Conservation (phyloP, 1,284 basidiomycete genomes). For the Microbotryum intermedium region DNA sequence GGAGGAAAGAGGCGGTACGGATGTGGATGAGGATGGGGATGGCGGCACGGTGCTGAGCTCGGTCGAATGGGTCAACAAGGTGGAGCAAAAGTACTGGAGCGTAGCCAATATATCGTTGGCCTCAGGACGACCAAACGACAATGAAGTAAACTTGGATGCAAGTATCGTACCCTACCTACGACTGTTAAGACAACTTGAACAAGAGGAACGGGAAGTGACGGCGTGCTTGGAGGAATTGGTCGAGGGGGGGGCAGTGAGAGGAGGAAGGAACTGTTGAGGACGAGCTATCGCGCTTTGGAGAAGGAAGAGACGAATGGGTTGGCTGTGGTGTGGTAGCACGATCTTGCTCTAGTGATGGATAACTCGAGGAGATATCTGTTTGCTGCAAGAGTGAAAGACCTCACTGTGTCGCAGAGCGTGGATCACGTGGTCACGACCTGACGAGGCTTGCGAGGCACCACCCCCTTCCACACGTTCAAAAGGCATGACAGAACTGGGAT, state of each 20-base stretch:
- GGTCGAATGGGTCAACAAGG: slow-evolving; percentile 30
- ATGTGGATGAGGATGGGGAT: slow-evolving; percentile 16
- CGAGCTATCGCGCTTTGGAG: slow-evolving; percentile 76
- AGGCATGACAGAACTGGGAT: too few species aligned
- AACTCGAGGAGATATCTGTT: too few species aligned
- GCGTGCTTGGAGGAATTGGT: slow-evolving; percentile 44
- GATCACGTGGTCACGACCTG: too few species aligned
- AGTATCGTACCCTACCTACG: slow-evolving; percentile 21
- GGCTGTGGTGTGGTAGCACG: slow-evolving; percentile 65
- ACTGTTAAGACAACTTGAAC: slow-evolving; percentile 7
- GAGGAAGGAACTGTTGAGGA: slow-evolving; percentile 55
- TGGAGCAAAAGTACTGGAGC: slow-evolving; percentile 25
- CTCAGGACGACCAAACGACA: neutral
- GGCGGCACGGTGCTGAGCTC: slow-evolving; percentile 21
- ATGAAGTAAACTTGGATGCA: slow-evolving; percentile 1
- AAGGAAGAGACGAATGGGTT: slow-evolving; percentile 67
- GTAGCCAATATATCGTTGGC: slow-evolving; percentile 3
- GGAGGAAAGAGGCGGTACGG: slow-evolving; percentile 30
- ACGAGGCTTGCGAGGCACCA: too few species aligned
- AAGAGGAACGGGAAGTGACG: slow-evolving; percentile 46
- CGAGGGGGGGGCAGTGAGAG: slow-evolving; percentile 43
- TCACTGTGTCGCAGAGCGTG: too few species aligned
- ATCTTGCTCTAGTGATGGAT: too few species aligned
- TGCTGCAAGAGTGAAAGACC: too few species aligned
- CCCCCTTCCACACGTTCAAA: too few species aligned